Conservation (phyloP, 1,284 basidiomycete species). For the Puccinia polysora region DNA sequence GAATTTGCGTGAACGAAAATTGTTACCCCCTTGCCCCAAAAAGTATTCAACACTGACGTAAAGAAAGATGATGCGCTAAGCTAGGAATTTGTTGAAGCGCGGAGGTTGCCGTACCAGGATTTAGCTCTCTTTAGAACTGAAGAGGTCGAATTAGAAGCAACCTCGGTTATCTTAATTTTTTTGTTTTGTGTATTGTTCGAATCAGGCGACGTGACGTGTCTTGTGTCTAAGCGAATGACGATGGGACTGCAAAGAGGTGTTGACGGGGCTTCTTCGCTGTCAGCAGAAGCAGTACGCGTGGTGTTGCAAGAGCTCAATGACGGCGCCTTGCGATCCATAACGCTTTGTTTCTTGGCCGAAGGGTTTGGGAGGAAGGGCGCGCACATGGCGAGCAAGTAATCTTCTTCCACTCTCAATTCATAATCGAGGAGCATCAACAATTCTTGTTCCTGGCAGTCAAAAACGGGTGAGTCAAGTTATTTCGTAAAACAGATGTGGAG, state of each 20-base stretch:
- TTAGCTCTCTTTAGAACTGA: conserved; percentile 27
- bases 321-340: conserved; percentile 13
- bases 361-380: conserved; percentile 28
- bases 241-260: conserved; percentile 29
- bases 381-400: conserved; percentile 27
- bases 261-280: conserved; percentile 1
- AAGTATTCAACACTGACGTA: not conserved
- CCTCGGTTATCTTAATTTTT: conserved; percentile 8
- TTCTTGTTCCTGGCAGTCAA: conserved; percentile 28
- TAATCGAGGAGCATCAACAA: conserved; percentile 34
- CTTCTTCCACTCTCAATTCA: conserved; percentile 27
- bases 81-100: conserved; percentile 18
- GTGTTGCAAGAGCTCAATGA: conserved; percentile 25
- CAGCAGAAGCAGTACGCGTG: not conserved
- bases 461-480: not conserved
- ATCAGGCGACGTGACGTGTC: conserved; percentile 3
- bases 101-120: conserved; percentile 35
- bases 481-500: not conserved
- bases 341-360: not conserved
- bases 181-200: conserved; percentile 1
- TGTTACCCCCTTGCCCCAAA: not conserved
- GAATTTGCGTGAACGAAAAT: not conserved
- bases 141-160: conserved; percentile 9
- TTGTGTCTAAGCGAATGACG: conserved; percentile 15
- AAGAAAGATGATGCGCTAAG: not conserved